phyloP scores from a whole-genome alignment of 2,329 filamentous ascomycete species.

The Colletotrichum abscissum region DNA sequence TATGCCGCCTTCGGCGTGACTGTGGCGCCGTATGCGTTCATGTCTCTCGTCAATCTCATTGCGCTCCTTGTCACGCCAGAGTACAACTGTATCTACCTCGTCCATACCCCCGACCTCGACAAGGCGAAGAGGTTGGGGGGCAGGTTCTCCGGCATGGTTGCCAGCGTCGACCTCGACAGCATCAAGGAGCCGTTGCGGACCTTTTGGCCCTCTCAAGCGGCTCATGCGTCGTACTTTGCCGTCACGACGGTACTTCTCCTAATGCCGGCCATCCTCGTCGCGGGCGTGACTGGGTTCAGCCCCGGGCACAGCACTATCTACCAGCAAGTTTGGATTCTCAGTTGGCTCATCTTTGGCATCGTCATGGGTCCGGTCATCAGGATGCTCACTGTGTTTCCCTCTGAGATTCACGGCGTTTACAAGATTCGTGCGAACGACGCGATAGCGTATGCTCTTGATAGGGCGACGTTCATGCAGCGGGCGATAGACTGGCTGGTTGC shows the following conservation, averaged over 20 bases:
- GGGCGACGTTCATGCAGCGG: conserved; percentile 21
- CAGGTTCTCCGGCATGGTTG: conserved; percentile 26
- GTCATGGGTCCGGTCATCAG: conserved; percentile 23
- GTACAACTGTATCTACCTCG: conserved; percentile 42
- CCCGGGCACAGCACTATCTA: conserved; percentile 14
- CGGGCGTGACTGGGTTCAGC: conserved; percentile 18
- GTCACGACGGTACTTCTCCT: conserved; percentile 19
- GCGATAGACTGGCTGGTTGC: conserved; percentile 32
- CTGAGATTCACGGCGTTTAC: conserved; percentile 25
- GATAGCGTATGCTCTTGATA: conserved; percentile 30
- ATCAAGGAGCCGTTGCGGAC: conserved; percentile 25
- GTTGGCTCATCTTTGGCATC: conserved; percentile 22
- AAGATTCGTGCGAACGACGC: conserved; percentile 26
- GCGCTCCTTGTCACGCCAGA: conserved; percentile 41
- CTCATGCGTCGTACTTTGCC: conserved; percentile 15
- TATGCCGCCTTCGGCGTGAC: conserved; percentile 46
- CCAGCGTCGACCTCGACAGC: conserved; percentile 25
- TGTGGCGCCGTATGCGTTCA: conserved; percentile 43
- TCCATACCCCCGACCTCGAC: conserved; percentile 36
- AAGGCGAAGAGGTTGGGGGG: conserved; percentile 20
- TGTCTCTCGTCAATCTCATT: conserved; percentile 44
- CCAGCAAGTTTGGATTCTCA: conserved; percentile 17
- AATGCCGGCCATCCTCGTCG: conserved; percentile 2
- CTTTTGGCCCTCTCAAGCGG: conserved; percentile 27
- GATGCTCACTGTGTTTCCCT: conserved; percentile 15